A percentile compares a stretch with the other conserved stretches of the same genome.
Conservation (phyloP, 1,139 yeast species). For the Protomyces pachydermus region DNA sequence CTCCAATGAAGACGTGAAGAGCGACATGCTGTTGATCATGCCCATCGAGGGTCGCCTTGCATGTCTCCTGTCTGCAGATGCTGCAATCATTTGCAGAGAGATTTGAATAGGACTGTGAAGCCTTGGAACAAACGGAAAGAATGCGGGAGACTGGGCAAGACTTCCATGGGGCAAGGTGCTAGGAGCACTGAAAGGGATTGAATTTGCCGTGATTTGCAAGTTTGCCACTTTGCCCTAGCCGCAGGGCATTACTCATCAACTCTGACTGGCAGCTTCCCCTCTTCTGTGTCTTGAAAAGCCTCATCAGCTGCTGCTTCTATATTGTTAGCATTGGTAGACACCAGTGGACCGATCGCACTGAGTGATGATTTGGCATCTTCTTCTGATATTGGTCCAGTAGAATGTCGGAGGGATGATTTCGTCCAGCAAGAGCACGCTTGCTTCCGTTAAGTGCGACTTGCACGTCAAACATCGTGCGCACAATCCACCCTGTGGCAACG, state of each 20-base stretch:
- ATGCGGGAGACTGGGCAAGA: too few relatives aligned
- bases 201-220: neutral
- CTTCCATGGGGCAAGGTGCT: too few relatives aligned
- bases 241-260: slow-evolving; percentile 33
- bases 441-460: slow-evolving; percentile 99
- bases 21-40: too few relatives aligned
- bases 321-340: slow-evolving; percentile 36
- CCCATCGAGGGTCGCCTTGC: too few relatives aligned
- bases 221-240: neutral
- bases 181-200: neutral
- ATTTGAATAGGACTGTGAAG: too few relatives aligned
- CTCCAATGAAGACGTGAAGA: too few relatives aligned
- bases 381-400: slow-evolving; percentile 84
- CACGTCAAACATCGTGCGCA: slow-evolving; percentile 95
- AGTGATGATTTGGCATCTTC: slow-evolving; percentile 51
- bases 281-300: slow-evolving; percentile 33
- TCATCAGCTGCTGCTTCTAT: slow-evolving; percentile 28
- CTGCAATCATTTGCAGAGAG: too few relatives aligned
- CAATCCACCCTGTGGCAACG: slow-evolving; percentile 81
- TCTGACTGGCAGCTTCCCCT: slow-evolving; percentile 37
- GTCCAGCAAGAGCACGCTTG: slow-evolving; percentile 86
- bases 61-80: too few relatives aligned
- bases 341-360: slow-evolving; percentile 45
- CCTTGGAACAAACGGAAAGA: too few relatives aligned
- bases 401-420: slow-evolving; percentile 87